Evolutionary conservation across 208 protist species (phyloP), one percentile per base, ranked within the genome.

Genomic region (Spongospora subterranea): DNA sequence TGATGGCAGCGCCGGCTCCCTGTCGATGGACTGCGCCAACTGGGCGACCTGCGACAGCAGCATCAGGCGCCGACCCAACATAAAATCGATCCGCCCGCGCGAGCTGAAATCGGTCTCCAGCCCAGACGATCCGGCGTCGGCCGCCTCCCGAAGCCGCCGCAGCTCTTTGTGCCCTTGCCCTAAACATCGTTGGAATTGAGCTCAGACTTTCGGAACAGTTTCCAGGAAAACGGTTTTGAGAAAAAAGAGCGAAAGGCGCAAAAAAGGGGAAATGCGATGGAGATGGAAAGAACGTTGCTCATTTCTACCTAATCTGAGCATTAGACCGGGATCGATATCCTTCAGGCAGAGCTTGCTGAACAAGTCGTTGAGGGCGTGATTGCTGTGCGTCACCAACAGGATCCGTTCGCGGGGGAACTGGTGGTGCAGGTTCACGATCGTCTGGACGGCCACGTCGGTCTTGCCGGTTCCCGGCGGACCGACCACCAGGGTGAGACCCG

Each of bases 401-500:
- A 94, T 97, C 32, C 95, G 91, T 92, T 98, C 93, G 39, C 95
- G 88, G 32, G 96, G 96, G 92, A 91, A 95, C 71, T 95, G 95
- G 91, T 97, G 95, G 91, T 96, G 97, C n/a, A 96, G 89, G 88
- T 96, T 96, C 35, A 92, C 93, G 24, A 97, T 94, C 13, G 94
- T 94, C 90, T 94, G 96, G 41, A 98, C 96, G 0, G 96, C 96
- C 0, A 97, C 96, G 93, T 98, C 96, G 17, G 96, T 98, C 93
- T 98, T 98, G 0, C 96, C 95, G 0, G 96, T 97, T 45, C 96
- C 96, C 29, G 96, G 96, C 45, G 96, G 96, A 1, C 96, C 96
- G 0, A 97, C 96, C 17, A 98, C 92, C 71, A 98, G 45, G 32
- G 96, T 96, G 45, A 97, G 89, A 35, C 96, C 96, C 0, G 88